Conservation (phyloP, 106 monocot species). For the Chionographis japonica region DNA sequence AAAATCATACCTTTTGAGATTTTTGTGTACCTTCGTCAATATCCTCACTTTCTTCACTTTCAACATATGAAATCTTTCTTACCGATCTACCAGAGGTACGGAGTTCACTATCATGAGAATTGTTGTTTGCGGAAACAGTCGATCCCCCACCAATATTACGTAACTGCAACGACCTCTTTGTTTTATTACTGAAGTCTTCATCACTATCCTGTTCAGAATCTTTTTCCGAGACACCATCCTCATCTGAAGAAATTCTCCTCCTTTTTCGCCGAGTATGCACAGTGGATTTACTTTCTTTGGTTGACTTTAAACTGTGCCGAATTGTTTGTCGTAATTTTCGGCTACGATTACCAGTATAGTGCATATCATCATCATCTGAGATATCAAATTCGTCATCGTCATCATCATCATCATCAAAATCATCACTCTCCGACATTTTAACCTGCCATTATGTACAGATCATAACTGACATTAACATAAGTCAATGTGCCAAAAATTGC, state of each 20-base stretch:
- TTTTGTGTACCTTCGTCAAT: conserved; percentile 68
- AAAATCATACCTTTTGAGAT: conserved; percentile 53
- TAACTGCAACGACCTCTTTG: conserved; percentile 35
- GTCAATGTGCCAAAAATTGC: too few relatives aligned
- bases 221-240: conserved; percentile 55
- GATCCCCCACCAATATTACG: conserved; percentile 33
- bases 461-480: not conserved
- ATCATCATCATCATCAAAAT: conserved; percentile 63
- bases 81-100: conserved; percentile 78
- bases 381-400: conserved; percentile 51
- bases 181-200: conserved; percentile 40
- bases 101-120: conserved; percentile 43
- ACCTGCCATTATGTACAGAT: conserved; percentile 30
- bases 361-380: conserved; percentile 72
- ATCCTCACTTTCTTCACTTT: conserved; percentile 98
- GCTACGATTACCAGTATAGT: conserved; percentile 26
- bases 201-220: conserved; percentile 65
- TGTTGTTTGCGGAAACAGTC: conserved; percentile 16
- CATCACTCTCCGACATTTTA: conserved; percentile 68
- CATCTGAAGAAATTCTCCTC: conserved; percentile 54
- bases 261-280: conserved; percentile 42
- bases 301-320: conserved; percentile 27
- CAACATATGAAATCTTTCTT: conserved; percentile 93
- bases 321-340: conserved; percentile 29
- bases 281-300: conserved; percentile 46